Conservation (phyloP, 225 moss, liverwort and hornwort species). For the Polytrichum commune region DNA sequence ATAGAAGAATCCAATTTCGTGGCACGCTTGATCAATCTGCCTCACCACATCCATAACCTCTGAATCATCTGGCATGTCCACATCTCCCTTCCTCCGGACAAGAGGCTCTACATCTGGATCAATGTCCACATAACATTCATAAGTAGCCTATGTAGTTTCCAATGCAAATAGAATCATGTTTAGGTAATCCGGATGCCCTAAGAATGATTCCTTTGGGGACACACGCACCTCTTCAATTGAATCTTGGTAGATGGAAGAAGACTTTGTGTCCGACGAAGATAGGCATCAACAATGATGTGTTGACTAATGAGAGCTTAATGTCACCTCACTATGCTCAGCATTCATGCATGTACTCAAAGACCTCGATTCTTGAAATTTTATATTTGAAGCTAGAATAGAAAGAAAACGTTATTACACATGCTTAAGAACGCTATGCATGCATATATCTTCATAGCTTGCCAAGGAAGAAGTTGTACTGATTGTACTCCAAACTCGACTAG, state of each 20-base stretch:
- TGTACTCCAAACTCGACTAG: not conserved
- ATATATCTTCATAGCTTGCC: not conserved
- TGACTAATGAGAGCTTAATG: too few species aligned
- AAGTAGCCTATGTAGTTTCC: not conserved
- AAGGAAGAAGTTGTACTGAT: not conserved
- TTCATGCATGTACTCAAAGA: too few species aligned
- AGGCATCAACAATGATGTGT: not conserved
- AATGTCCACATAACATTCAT: not conserved
- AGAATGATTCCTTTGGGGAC: too few species aligned
- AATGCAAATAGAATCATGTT: not conserved
- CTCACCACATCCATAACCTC: conserved; percentile 51
- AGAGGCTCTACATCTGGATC: conserved; percentile 69
- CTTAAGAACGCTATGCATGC: too few species aligned
- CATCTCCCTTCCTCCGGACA: conserved; percentile 31
- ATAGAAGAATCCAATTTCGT: conserved; percentile 90
- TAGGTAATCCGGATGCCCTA: too few species aligned
- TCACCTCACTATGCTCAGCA: too few species aligned
- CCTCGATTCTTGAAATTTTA: too few species aligned
- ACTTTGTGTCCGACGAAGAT: too few species aligned
- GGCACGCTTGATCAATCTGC: conserved; percentile 86
- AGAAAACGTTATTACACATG: too few species aligned
- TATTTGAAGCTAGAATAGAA: too few species aligned
- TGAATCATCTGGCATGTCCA: conserved; percentile 29
- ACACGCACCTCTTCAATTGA: not conserved
- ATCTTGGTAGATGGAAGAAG: not conserved